Evolutionary conservation across 768 basidiomycete genomes (phyloP), one percentile per base, ranked within the genome.

Genomic region (Lactifluus volemus): DNA sequence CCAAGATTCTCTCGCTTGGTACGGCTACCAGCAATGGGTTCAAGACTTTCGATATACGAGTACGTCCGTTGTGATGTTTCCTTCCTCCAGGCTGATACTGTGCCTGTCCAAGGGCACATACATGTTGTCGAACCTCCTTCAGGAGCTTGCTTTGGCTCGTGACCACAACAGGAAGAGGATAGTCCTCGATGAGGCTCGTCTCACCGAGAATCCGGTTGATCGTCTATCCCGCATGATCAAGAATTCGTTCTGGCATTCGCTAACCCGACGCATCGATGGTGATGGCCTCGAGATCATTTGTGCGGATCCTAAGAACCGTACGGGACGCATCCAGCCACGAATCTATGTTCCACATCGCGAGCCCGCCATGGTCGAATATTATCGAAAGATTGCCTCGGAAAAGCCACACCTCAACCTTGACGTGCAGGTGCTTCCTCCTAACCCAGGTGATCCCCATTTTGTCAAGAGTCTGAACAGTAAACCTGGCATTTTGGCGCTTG

Each of bases 61-160:
- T 92, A 72, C 65, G 82, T 72, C 29, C 19, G 9, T 38, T 34
- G n/a, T n/a, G 6, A 30, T 54, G 19, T 21, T 15, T 61, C 17
- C 39, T 21, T 21, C 48, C 17, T 57, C 19, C 60, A 59, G 63
- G 53, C 60, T 66, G 55, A 64, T 30, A 47, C 30, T 5, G 1
- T 54, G 53, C 29, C 64, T 14, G 62, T 55, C 68, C 15, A 70
- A 95, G 88, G 96, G 97, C 45, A 98, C 89, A n/a, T 99, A 98
- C 75, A 98, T 98, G 96, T 79, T 99, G 49, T 98, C 96, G 12
- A 98, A 98, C 74, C 83, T 99, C 29, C 80, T 99, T n/a, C 96
- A 99, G 78, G 96, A 99, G 72, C 86, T 99, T 50, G 96, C 96
- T 2, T 84, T 98, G 21, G 96, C 97, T 6, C 85, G 92, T 9